Conservation (phyloP, 345 rosid genomes). For the Anastatica hierochuntica region DNA sequence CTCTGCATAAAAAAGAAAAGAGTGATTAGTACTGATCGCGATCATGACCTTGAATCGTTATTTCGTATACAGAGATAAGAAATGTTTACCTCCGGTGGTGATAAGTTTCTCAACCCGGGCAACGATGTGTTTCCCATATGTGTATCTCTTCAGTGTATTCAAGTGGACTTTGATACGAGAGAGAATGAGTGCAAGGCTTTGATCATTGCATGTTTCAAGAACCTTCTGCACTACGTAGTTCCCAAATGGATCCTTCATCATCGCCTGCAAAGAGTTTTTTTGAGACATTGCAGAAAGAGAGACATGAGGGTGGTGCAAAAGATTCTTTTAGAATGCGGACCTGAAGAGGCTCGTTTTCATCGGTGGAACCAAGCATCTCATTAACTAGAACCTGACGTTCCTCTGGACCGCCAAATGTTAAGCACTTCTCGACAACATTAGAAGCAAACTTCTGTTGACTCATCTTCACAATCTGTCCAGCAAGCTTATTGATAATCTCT, state of each 20-base stretch:
- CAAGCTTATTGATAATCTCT: constrained; percentile 64
- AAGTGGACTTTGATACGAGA: constrained; percentile 88
- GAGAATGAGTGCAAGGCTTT: constrained; percentile 64
- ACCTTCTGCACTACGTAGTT: constrained; percentile 96
- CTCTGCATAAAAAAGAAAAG: constrained; percentile 41
- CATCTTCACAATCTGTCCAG: constrained; percentile 92
- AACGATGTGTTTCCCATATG: constrained; percentile 95
- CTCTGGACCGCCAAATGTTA: constrained; percentile 74
- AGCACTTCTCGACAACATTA: constrained; percentile 89
- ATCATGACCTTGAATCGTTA: background rate
- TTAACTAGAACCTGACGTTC: constrained; percentile 77
- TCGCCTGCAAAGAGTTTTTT: constrained; percentile 45
- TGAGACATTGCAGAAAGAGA: background rate
- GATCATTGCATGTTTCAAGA: constrained; percentile 88
- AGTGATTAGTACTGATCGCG: constrained; percentile 4
- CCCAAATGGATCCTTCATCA: constrained; percentile 99
- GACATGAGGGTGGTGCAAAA: background rate
- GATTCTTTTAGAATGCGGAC: constrained; percentile 26
- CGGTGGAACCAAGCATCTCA: constrained; percentile 88
- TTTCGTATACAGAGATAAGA: background rate
- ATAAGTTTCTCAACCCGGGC: constrained; percentile 94
- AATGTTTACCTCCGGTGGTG: constrained; percentile 64
- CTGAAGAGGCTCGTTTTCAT: constrained; percentile 98
- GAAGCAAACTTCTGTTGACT: constrained; percentile 99
- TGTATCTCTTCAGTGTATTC: constrained; percentile 79